Conservation (phyloP, 2,329 filamentous ascomycete species). For the Microdochium bolleyi region DNA sequence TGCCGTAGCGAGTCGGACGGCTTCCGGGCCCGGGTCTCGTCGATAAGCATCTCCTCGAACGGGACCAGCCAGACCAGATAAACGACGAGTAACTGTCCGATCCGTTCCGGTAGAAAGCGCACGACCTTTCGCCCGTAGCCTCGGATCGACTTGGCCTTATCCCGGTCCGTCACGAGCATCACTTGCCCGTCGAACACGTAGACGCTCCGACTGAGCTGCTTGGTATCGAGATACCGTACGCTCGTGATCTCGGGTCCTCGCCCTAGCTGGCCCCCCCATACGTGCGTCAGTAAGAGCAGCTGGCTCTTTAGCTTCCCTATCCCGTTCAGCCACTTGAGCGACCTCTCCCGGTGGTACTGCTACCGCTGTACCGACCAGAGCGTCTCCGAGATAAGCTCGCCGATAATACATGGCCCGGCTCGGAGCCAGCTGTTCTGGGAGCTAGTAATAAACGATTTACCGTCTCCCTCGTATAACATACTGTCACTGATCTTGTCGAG, state of each 20-base stretch:
- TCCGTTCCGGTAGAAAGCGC: background rate
- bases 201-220: background rate
- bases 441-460: background rate
- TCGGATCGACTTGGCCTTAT: too few relatives aligned
- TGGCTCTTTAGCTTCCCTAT: background rate
- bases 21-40: too few relatives aligned
- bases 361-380: background rate
- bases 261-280: slow-evolving; percentile 1
- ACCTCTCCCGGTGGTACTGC: background rate
- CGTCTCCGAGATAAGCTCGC: background rate
- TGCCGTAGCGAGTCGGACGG: too few relatives aligned
- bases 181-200: background rate
- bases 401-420: background rate
- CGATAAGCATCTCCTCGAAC: background rate
- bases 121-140: background rate
- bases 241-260: slow-evolving; percentile 1
- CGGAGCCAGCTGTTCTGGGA: too few relatives aligned
- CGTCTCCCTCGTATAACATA: slow-evolving; percentile 1
- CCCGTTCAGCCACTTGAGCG: background rate
- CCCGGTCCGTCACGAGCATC: too few relatives aligned
- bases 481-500: background rate
- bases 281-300: background rate
- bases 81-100: background rate
- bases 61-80: background rate
- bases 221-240: background rate